Conservation (phyloP, 2,329 filamentous ascomycete genomes). For the Neoscytalidium dimidiatum region DNA sequence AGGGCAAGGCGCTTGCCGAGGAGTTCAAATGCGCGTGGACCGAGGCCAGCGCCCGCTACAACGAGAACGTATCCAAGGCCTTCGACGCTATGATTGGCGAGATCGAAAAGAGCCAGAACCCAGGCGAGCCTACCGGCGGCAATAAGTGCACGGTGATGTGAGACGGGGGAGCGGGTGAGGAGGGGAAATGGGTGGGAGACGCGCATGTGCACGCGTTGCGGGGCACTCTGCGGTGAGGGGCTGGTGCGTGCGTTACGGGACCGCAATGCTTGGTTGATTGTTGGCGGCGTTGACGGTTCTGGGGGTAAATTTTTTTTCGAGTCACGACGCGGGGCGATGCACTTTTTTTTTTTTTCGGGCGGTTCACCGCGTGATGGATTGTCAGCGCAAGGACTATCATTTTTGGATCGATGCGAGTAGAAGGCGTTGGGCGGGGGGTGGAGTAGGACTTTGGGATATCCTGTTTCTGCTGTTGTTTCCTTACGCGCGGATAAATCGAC, state of each 20-base stretch:
- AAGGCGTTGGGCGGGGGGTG: constrained; percentile 5
- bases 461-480: not conserved
- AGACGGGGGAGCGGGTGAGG: not conserved
- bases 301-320: not conserved
- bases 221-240: not conserved
- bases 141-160: constrained; percentile 88
- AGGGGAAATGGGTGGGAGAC: not conserved
- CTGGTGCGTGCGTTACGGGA: not conserved
- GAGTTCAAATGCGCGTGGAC: constrained; percentile 93
- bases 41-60: constrained; percentile 90
- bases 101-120: constrained; percentile 93
- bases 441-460: not conserved
- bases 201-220: not conserved
- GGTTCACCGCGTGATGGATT: not conserved
- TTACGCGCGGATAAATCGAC: not conserved
- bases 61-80: constrained; percentile 88
- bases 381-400: constrained; percentile 3
- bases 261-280: not conserved
- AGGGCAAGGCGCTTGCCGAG: constrained; percentile 80
- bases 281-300: constrained; percentile 4
- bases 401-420: not conserved
- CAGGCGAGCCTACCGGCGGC: constrained; percentile 76
- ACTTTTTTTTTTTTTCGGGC: not conserved
- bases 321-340: not conserved
- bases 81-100: constrained; percentile 94